A percentile compares a stretch with the other conserved stretches of the same genome.
Evolutionary conservation across 176 grass and related monocot species (phyloP).

Genomic region (Canna indica): DNA sequence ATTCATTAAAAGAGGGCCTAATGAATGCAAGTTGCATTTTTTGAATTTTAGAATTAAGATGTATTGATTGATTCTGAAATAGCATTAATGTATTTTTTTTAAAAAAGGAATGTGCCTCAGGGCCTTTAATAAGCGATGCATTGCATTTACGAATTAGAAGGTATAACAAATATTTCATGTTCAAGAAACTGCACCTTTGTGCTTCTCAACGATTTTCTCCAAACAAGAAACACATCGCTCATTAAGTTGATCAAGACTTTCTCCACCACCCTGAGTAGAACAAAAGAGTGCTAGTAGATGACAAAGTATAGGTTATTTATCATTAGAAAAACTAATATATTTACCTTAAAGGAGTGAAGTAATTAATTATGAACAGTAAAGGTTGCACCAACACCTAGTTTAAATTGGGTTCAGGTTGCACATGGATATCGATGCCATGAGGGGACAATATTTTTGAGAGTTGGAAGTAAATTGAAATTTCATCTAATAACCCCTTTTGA

Average conservation of each 20-base stretch:
- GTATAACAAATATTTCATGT: conserved; percentile 2
- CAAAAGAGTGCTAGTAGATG: background rate
- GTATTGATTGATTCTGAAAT: background rate
- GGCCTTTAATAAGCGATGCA: background rate
- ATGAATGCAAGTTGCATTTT: no score
- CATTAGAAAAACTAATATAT: background rate
- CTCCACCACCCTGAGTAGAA: conserved; percentile 69
- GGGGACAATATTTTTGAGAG: no score
- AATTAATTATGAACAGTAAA: no score
- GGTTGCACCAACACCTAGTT: no score
- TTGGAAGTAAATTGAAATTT: no score
- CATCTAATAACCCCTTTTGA: no score
- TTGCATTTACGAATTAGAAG: conserved; percentile 1
- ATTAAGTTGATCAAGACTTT: conserved; percentile 69
- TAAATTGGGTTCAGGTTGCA: no score
- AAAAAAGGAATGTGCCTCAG: no score
- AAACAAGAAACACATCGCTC: conserved; percentile 65
- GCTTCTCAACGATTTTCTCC: conserved; percentile 53
- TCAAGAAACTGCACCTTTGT: conserved; percentile 46
- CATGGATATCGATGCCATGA: no score
- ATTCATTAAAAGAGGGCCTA: no score
- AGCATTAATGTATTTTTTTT: background rate
- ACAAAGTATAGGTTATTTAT: background rate
- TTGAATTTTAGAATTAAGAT: background rate
- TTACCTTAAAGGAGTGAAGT: background rate